These are phyloP conservation scores for Amanita rimosa DNA, from an alignment of 768 basidiomycete species.

Conservation along the genomic window DNA sequence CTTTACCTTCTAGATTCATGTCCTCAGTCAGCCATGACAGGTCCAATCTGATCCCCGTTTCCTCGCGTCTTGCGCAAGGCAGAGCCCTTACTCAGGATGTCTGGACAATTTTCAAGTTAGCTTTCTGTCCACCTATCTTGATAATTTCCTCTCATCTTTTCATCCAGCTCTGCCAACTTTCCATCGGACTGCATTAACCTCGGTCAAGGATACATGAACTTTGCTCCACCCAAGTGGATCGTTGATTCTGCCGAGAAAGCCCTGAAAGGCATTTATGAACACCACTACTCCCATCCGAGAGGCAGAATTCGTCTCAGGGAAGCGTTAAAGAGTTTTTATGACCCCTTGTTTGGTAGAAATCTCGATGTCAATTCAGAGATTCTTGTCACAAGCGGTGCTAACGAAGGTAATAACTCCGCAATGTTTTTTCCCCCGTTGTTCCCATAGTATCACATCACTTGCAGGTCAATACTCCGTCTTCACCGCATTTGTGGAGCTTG, in stretches of 20 bases:
- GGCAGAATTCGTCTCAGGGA: conserved; percentile 81
- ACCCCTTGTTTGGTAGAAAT: conserved; percentile 52
- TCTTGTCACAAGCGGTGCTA: conserved; percentile 91
- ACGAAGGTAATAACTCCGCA: conserved; percentile 59
- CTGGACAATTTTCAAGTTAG: conserved; percentile 85
- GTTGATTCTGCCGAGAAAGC: conserved; percentile 63
- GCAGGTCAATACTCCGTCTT: conserved; percentile 91
- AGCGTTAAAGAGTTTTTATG: conserved; percentile 77
- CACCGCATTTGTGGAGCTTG: conserved; percentile 81
- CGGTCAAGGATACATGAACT: conserved; percentile 94
- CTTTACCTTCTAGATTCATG: background rate
- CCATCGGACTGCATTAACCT: conserved; percentile 92
- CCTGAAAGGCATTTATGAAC: conserved; percentile 45
- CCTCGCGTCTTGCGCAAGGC: conserved; percentile 63
- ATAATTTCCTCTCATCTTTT: conserved; percentile 4
- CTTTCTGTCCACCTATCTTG: conserved; percentile 8
- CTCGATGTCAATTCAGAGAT: conserved; percentile 84
- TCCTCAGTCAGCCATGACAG: conserved; percentile 21
- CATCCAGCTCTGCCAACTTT: conserved; percentile 68
- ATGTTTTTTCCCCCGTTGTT: background rate
- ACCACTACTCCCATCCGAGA: conserved; percentile 89
- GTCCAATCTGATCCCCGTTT: conserved; percentile 49
- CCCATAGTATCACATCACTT: conserved; percentile 7
- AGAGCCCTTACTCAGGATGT: conserved; percentile 76
- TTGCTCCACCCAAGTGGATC: conserved; percentile 74